A percentile compares a stretch with the other conserved stretches of the same genome.
These are phyloP conservation scores for Xylaria longipes DNA, from an alignment of 495 filamentous ascomycete genomes.

Conservation along the genomic window DNA sequence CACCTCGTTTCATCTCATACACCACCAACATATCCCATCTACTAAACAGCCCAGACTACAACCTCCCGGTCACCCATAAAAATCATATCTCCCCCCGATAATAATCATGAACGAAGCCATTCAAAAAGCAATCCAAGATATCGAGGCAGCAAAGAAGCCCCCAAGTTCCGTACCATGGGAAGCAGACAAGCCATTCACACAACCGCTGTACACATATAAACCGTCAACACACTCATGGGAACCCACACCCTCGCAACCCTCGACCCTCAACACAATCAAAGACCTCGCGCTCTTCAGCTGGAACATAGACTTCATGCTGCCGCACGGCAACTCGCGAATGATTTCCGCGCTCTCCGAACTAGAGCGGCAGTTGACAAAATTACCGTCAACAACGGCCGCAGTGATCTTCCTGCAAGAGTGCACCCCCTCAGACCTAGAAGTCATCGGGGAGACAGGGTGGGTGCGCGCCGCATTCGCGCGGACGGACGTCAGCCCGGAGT, in stretches of 20 bases:
- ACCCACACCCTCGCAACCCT: neutral
- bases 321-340: conserved; percentile 49
- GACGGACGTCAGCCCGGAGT: conserved; percentile 48
- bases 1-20: neutral
- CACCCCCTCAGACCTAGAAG: conserved; percentile 45
- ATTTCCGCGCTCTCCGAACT: conserved; percentile 50
- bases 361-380: conserved; percentile 23
- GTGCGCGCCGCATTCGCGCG: conserved; percentile 52
- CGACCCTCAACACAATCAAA: neutral
- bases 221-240: conserved; percentile 24
- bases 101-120: conserved; percentile 29
- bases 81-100: neutral
- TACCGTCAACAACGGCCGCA: conserved; percentile 27
- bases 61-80: neutral
- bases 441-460: conserved; percentile 50
- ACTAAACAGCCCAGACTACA: neutral
- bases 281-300: conserved; percentile 43
- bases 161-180: conserved; percentile 20
- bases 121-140: conserved; percentile 17
- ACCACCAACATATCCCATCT: neutral
- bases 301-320: conserved; percentile 61
- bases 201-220: conserved; percentile 28
- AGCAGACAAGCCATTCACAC: conserved; percentile 28
- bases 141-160: conserved; percentile 8
- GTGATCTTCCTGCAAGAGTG: conserved; percentile 63